A percentile compares a stretch with the other conserved stretches of the same genome.
Evolutionary conservation across 2,329 filamentous ascomycete species (phyloP).

Genomic region (Fusarium nurragi): DNA sequence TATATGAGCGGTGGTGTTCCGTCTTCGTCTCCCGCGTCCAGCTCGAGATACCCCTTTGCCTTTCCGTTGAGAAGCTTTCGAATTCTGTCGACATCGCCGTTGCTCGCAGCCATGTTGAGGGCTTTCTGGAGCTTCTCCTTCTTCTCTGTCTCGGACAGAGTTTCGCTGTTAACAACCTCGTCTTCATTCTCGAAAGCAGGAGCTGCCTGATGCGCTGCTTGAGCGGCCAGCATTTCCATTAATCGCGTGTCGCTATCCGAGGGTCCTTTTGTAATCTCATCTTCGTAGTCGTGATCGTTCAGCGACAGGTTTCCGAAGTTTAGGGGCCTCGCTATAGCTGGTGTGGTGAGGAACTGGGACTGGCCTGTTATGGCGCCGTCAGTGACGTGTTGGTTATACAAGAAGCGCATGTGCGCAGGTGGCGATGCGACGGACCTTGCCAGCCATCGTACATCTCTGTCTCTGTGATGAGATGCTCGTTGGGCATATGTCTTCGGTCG

Average conservation of each 20-base stretch:
- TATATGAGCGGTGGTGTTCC: constrained; percentile 97
- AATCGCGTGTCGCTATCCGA: constrained; percentile 85
- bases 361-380: constrained; percentile 69
- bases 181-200: constrained; percentile 81
- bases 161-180: constrained; percentile 77
- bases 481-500: constrained; percentile 77
- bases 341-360: constrained; percentile 92
- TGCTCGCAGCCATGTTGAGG: constrained; percentile 94
- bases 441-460: constrained; percentile 99
- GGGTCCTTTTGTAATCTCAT: constrained; percentile 62
- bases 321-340: constrained; percentile 83
- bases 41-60: constrained; percentile 79
- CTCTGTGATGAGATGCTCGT: constrained; percentile 73
- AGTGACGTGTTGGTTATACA: constrained; percentile 40
- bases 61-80: constrained; percentile 77
- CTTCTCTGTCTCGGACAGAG: constrained; percentile 80
- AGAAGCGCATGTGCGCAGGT: constrained; percentile 25
- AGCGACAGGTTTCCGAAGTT: constrained; percentile 84
- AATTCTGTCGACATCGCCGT: constrained; percentile 88
- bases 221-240: constrained; percentile 95
- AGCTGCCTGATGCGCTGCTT: constrained; percentile 82
- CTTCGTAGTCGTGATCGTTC: constrained; percentile 80
- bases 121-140: constrained; percentile 83
- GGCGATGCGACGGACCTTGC: constrained; percentile 72
- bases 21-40: constrained; percentile 90